Evolutionary conservation across 2,329 filamentous ascomycete genomes (phyloP), one percentile per base, ranked within the genome.

Genomic region (Diaporthe citri): DNA sequence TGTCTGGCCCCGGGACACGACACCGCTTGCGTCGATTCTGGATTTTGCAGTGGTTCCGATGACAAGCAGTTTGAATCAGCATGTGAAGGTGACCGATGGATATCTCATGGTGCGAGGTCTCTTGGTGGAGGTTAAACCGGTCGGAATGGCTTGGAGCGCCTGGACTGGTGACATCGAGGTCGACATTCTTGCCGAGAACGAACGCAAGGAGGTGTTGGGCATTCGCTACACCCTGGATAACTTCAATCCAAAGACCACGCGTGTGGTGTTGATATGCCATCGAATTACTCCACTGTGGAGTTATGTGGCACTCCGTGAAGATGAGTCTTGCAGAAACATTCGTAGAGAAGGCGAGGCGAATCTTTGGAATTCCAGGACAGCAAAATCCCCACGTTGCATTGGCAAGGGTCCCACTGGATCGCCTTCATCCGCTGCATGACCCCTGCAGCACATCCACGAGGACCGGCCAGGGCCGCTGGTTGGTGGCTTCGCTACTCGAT

Each of bases 381-480:
- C 43, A n/a, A 12, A 17, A 31, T 34, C 62, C 43, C 43, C 41
- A 36, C 43, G 62, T 67, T 15, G 22, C 31, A 69, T 55, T 69
- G 48, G 10, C 34, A 69, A n/a, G 64, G 64, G 64, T 55, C 48
- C n/a, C 25, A 25, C 34, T 12, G 48, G 52, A 72, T 72, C 43
- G 52, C 55, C 56, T 12, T 46, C 34, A 52, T 31, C 22, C 31
- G 43, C 36, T 52, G 48, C 48, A 59, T 51, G 28, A 71, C 22
- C 55, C 56, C 55, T 59, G 69, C 39, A n/a, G 39, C 52, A 28
- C 55, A 71, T 60, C 56, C 70, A 64, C 70, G 70, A 64, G 70
- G 46, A 43, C 70, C 43, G 48, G n/a, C 39, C n/a, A 41, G 70
- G 41, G 22, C 34, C 48, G 48, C 57, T 72, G 71, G 57, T 64